phyloP scores from a whole-genome alignment of 345 rosid species.

The Gossypioides kirkii region DNA sequence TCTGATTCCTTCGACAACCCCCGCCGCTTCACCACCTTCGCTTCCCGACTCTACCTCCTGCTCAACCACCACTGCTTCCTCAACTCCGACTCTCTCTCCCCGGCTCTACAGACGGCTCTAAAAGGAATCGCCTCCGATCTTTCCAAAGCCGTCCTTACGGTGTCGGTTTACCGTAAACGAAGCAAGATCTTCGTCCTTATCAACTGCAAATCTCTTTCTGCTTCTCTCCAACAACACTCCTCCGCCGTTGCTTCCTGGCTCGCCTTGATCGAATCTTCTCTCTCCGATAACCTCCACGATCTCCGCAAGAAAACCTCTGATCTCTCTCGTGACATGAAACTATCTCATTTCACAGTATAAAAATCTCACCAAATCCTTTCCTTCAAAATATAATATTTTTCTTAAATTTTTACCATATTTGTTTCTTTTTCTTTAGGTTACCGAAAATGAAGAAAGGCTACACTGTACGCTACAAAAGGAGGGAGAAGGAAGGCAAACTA shows the following conservation, averaged over 20 bases:
- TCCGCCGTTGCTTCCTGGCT: conserved; percentile 36
- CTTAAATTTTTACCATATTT: not conserved
- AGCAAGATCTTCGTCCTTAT: conserved; percentile 42
- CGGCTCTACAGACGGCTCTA: conserved; percentile 30
- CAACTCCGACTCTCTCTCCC: conserved; percentile 18
- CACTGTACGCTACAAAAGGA: conserved; percentile 30
- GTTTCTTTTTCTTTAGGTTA: conserved; percentile 23
- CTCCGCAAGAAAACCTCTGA: conserved; percentile 33
- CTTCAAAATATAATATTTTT: not conserved
- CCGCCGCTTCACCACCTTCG: conserved; percentile 32
- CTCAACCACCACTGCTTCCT: conserved; percentile 28
- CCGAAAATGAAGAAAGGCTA: conserved; percentile 41
- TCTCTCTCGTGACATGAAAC: conserved; percentile 38
- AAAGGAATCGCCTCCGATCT: conserved; percentile 37
- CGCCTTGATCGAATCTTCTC: conserved; percentile 29
- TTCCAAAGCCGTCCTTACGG: conserved; percentile 21
- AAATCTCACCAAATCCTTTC: not conserved
- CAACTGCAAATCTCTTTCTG: conserved; percentile 25
- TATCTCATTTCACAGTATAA: conserved; percentile 26
- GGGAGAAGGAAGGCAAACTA: conserved; percentile 30
- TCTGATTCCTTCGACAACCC: conserved; percentile 29
- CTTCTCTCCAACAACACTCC: conserved; percentile 25
- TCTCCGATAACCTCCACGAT: conserved; percentile 24
- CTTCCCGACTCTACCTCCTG: conserved; percentile 24
- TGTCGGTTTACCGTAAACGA: conserved; percentile 21